Percentiles rank a stretch among this genome's conserved stretches.
These are phyloP conservation scores for Centrapalus pauciflorus DNA, from an alignment of 129 eudicot genomes.

Conservation along the genomic window DNA sequence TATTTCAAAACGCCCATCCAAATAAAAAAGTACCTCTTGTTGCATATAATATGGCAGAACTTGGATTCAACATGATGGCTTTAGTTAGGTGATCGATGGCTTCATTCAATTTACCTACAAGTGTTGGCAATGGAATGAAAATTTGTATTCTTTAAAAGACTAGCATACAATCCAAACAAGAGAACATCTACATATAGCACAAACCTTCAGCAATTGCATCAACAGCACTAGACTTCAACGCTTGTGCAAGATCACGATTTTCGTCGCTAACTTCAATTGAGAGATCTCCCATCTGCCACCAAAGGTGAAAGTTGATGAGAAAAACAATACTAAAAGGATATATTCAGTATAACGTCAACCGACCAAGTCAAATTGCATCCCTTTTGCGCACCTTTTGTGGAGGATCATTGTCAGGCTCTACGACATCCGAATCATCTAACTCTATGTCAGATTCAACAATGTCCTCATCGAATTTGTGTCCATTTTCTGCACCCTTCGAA, in stretches of 20 bases:
- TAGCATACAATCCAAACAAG: not conserved
- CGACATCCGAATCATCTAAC: slow-evolving; percentile 58
- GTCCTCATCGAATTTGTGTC: slow-evolving; percentile 41
- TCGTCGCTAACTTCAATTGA: slow-evolving; percentile 61
- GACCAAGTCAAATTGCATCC: not conserved
- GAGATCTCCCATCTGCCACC: slow-evolving; percentile 73
- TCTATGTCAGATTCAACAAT: slow-evolving; percentile 81
- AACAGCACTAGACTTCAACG: slow-evolving; percentile 56
- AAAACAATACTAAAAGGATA: not conserved
- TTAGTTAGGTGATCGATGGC: slow-evolving; percentile 65
- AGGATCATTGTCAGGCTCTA: slow-evolving; percentile 74
- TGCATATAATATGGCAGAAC: slow-evolving; percentile 74
- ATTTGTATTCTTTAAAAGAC: not conserved
- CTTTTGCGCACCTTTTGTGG: slow-evolving; percentile 57
- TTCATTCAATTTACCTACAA: slow-evolving; percentile 57
- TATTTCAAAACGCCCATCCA: not conserved
- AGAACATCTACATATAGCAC: not conserved
- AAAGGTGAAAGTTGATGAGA: not conserved
- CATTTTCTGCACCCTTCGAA: slow-evolving; percentile 42
- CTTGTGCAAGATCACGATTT: slow-evolving; percentile 60
- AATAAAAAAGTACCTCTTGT: slow-evolving; percentile 52
- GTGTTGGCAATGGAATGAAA: slow-evolving; percentile 10
- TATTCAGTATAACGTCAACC: not conserved
- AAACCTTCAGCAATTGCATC: slow-evolving; percentile 58
- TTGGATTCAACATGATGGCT: slow-evolving; percentile 69